Evolutionary conservation across 1,139 yeast genomes (phyloP).

Genomic region (Kurtzmaniella quercitrusa): DNA sequence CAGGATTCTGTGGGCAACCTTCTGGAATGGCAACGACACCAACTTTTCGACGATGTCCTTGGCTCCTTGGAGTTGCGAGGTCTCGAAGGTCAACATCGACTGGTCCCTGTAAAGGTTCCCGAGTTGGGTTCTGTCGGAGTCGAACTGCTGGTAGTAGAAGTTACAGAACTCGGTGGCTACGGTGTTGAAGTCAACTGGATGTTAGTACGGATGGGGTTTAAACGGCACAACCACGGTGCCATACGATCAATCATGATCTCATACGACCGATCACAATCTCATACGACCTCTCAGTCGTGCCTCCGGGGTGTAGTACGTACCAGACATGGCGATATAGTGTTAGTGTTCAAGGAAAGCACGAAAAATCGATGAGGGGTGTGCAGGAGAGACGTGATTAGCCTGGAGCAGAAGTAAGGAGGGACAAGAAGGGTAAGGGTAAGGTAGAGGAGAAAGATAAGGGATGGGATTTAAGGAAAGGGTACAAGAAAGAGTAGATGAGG

Average conservation of each 20-base stretch:
- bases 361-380: conserved; percentile 1
- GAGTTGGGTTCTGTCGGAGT: conserved; percentile 84
- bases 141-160: conserved; percentile 95
- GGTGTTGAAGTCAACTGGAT: conserved; percentile 63
- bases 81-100: conserved; percentile 96
- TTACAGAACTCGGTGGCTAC: conserved; percentile 80
- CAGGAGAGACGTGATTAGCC: conserved; percentile 7
- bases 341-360: background rate
- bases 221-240: no score
- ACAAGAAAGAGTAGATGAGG: no score
- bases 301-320: conserved; percentile 9
- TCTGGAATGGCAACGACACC: conserved; percentile 80
- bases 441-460: no score
- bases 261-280: background rate
- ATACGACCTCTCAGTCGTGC: background rate
- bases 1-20: conserved; percentile 88
- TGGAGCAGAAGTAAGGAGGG: no score
- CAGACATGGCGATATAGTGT: conserved; percentile 10
- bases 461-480: no score
- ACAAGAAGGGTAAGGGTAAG: no score
- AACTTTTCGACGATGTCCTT: conserved; percentile 89
- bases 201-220: conserved; percentile 10
- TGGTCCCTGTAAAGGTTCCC: conserved; percentile 94
- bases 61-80: conserved; percentile 91
- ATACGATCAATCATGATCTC: background rate